Conservation (phyloP, 1,284 basidiomycete species). For the Athelia psychrophila region DNA sequence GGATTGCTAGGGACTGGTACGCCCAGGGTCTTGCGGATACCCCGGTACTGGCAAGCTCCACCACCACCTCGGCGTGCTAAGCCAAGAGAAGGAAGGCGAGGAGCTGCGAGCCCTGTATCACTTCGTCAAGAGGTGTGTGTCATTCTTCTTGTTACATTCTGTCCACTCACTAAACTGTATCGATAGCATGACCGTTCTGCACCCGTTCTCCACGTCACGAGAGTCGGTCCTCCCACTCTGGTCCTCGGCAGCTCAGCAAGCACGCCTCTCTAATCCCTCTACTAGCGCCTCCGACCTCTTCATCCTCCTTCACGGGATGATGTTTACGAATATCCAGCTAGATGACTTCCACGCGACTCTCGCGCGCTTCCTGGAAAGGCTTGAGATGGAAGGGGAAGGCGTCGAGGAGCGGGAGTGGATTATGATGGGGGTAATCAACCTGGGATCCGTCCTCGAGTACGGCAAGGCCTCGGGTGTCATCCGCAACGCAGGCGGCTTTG, state of each 20-base stretch:
- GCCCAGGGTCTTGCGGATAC: conserved; percentile 82
- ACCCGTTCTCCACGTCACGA: conserved; percentile 83
- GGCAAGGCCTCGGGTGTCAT: conserved; percentile 77
- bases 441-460: conserved; percentile 85
- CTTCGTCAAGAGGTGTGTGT: conserved; percentile 85
- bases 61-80: conserved; percentile 91
- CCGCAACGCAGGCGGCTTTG: conserved; percentile 50
- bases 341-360: conserved; percentile 86
- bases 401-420: conserved; percentile 90
- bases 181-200: conserved; percentile 80
- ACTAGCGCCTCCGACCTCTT: conserved; percentile 82
- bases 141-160: not conserved
- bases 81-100: conserved; percentile 77
- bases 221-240: conserved; percentile 88
- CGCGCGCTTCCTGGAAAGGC: conserved; percentile 82
- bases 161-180: conserved; percentile 9
- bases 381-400: conserved; percentile 78
- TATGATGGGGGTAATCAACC: conserved; percentile 90
- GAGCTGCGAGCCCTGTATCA: conserved; percentile 91
- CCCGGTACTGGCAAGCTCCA: conserved; percentile 89
- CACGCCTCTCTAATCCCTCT: conserved; percentile 72
- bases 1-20: conserved; percentile 93
- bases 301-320: conserved; percentile 90
- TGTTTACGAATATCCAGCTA: conserved; percentile 92
- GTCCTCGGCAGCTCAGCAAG: conserved; percentile 67